Percentiles rank a stretch among this genome's conserved stretches.
phyloP scores from a whole-genome alignment of 2,329 filamentous ascomycete genomes.

The Stachybotrys elegans region DNA sequence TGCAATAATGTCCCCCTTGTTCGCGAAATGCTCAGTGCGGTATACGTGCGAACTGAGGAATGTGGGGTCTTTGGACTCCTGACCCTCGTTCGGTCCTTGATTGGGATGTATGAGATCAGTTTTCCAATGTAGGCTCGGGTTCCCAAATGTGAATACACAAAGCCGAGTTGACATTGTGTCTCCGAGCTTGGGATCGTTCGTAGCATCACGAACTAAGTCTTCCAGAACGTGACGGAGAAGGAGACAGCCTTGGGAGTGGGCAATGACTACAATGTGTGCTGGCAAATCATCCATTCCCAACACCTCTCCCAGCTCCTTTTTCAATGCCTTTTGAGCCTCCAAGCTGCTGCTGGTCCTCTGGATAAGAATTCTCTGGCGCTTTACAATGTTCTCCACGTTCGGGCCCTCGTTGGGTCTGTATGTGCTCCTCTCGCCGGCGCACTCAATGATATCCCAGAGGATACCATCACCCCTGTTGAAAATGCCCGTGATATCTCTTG shows the following conservation, averaged over 20 bases:
- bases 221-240: not conserved
- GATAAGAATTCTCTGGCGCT: not conserved
- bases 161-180: not conserved
- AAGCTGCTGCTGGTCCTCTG: not conserved
- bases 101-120: not conserved
- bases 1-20: not conserved
- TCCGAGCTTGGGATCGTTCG: not conserved
- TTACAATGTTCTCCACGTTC: not conserved
- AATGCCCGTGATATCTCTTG: not conserved
- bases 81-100: not conserved
- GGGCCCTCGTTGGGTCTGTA: not conserved
- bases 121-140: not conserved
- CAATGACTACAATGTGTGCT: not conserved
- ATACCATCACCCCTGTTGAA: not conserved
- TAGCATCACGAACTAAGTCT: not conserved
- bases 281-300: not conserved
- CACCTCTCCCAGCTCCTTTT: not conserved
- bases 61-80: not conserved
- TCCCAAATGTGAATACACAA: not conserved
- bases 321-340: not conserved
- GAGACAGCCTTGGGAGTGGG: not conserved
- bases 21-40: slow-evolving; percentile 1
- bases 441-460: not conserved
- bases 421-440: not conserved
- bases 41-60: not conserved